These are phyloP conservation scores for Acrocalymma vagum DNA, from an alignment of 2,329 filamentous ascomycete species.

Conservation along the genomic window DNA sequence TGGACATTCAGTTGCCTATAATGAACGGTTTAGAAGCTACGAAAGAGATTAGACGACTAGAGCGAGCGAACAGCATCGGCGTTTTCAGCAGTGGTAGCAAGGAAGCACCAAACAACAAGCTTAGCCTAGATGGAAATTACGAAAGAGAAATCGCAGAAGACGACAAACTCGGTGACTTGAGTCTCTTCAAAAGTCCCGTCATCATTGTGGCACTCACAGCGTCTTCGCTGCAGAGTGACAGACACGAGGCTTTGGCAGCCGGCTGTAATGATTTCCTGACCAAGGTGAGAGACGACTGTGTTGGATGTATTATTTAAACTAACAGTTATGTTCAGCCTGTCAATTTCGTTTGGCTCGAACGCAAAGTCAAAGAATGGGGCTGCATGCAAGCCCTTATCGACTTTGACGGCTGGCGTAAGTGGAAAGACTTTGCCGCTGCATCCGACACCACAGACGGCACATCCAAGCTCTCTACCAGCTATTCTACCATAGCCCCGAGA, in stretches of 20 bases:
- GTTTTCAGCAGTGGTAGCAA: conserved; percentile 73
- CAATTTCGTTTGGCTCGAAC: conserved; percentile 95
- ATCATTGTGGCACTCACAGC: conserved; percentile 98
- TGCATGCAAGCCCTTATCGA: conserved; percentile 99
- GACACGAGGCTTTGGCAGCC: conserved; percentile 91
- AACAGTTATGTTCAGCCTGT: conserved; percentile 72
- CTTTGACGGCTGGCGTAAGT: conserved; percentile 96
- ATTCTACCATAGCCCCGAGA: conserved; percentile 37
- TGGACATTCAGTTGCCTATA: conserved; percentile 97
- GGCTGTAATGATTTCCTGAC: conserved; percentile 99
- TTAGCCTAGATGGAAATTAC: conserved; percentile 48
- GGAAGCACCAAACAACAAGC: conserved; percentile 42
- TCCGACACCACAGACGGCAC: conserved; percentile 47
- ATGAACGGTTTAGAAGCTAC: conserved; percentile 97
- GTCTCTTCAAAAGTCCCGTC: conserved; percentile 91
- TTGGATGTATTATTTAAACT: conserved; percentile 11
- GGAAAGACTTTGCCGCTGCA: conserved; percentile 77
- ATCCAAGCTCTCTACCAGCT: conserved; percentile 44
- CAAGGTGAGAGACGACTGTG: conserved; percentile 70
- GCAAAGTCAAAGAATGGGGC: conserved; percentile 99
- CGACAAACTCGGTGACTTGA: conserved; percentile 71
- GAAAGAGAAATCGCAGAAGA: conserved; percentile 60
- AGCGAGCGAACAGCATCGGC: conserved; percentile 90
- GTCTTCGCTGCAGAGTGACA: conserved; percentile 91
- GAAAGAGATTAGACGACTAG: conserved; percentile 88